phyloP scores from a whole-genome alignment of 257 asterid species.

The Gentiana macrophylla region DNA sequence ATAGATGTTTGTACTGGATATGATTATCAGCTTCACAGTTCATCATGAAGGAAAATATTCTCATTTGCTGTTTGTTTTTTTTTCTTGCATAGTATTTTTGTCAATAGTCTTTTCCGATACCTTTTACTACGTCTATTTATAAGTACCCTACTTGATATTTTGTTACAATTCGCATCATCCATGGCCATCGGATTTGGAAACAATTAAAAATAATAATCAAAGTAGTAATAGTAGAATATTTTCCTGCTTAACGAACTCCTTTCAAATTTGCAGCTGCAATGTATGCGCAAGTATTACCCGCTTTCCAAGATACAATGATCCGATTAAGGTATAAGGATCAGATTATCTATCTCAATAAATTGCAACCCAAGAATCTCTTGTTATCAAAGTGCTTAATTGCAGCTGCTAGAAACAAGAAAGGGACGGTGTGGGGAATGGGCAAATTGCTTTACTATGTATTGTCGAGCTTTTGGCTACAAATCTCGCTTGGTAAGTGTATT shows the following conservation, averaged over 20 bases:
- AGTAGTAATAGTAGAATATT: neutral
- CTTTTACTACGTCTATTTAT: too few species aligned
- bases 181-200: too few species aligned
- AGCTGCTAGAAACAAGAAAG: conserved; percentile 88
- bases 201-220: too few species aligned
- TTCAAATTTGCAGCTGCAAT: conserved; percentile 53
- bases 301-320: conserved; percentile 93
- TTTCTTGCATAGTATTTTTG: too few species aligned
- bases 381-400: conserved; percentile 21
- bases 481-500: conserved; percentile 67
- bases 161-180: too few species aligned
- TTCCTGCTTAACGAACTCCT: conserved; percentile 5
- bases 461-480: conserved; percentile 87
- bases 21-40: too few species aligned
- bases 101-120: too few species aligned
- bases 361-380: conserved; percentile 2
- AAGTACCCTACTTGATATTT: too few species aligned
- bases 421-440: conserved; percentile 99
- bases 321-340: conserved; percentile 50
- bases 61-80: too few species aligned
- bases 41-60: too few species aligned
- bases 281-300: conserved; percentile 65
- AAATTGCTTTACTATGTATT: conserved; percentile 90
- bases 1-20: too few species aligned
- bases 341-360: neutral